Evolutionary conservation across 108 stramenopile species (phyloP).

Genomic region (Fragilariopsis cylindrus): DNA sequence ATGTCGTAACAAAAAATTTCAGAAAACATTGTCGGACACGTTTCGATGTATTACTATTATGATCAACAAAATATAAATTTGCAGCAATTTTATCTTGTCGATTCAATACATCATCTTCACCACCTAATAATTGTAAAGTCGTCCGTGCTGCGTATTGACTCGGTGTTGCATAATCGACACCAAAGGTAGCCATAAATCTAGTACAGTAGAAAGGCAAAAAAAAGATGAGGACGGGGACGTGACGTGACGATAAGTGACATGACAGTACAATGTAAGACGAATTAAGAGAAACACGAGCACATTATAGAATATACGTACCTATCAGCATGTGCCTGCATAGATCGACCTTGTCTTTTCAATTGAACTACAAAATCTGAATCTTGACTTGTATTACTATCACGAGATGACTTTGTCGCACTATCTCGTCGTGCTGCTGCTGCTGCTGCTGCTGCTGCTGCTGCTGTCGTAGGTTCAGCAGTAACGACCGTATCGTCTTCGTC

Average conservation of each 20-base stretch:
- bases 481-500: neutral
- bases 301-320: neutral
- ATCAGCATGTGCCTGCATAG: constrained; percentile 22
- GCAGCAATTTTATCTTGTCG: constrained; percentile 23
- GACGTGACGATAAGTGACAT: too few relatives aligned
- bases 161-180: constrained; percentile 6
- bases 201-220: too few relatives aligned
- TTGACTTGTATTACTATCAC: neutral
- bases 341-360: constrained; percentile 27
- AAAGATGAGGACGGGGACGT: neutral
- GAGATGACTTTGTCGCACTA: neutral
- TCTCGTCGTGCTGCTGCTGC: constrained; percentile 7
- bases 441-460: constrained; percentile 2
- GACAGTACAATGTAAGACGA: too few relatives aligned
- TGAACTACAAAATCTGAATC: constrained; percentile 8
- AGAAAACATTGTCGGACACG: constrained; percentile 66
- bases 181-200: neutral
- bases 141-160: neutral
- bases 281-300: too few relatives aligned
- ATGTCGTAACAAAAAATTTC: constrained; percentile 66
- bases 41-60: neutral
- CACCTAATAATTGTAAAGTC: neutral
- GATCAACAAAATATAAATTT: constrained; percentile 11
- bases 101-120: constrained; percentile 21
- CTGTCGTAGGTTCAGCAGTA: too few relatives aligned